Evolutionary conservation across 1,284 basidiomycete species (phyloP), one percentile per base, ranked within the genome.

Genomic region (Irpex sp.): DNA sequence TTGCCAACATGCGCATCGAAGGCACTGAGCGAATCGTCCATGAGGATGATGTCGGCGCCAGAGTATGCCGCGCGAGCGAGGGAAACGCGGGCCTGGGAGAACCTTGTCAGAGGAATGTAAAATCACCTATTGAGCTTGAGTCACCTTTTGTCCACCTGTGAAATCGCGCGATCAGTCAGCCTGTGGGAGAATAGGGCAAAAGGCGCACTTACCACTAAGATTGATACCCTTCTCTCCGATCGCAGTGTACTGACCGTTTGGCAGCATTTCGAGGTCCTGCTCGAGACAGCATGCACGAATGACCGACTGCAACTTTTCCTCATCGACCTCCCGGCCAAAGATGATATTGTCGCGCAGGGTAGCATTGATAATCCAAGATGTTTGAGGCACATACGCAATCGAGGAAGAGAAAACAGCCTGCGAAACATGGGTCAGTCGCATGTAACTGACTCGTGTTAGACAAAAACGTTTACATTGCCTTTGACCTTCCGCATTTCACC

Each of bases 221-320:
- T 85, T 92, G 60, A 91, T 86, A 4, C 93, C 93, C 67, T 90
- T 87, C 75, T 95, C 94, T 34, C 94, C 94, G 37, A 96, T 92
- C 74, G 95, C 91, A 0, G 92, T 94, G 59, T 80, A 71, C 67
- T 89, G 87, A 3, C 87, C 86, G 59, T 88, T 74, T 0, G 87
- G 84, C 13, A 93, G 75, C 70, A 90, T 81, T 51, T 82, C 81
- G 2, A 93, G 76, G 71, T 93, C 91, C 58, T 84, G 85, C 65
- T 84, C 81, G 40, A 92, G 75, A 57, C 79, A 80, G 70, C 89
- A 93, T 0, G 90, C 84, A 19, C 80, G 70, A 58, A 91, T 75
- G 61, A 88, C 79, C 38, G 82, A 78, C 4, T 78, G 73, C 71
- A 87, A 83, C 84, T 76, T 80, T 48, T 77, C 72, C 49, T 86